Evolutionary conservation across 208 protist species (phyloP), one percentile per base, ranked within the genome.

Genomic region (Trypanosoma scelopori): DNA sequence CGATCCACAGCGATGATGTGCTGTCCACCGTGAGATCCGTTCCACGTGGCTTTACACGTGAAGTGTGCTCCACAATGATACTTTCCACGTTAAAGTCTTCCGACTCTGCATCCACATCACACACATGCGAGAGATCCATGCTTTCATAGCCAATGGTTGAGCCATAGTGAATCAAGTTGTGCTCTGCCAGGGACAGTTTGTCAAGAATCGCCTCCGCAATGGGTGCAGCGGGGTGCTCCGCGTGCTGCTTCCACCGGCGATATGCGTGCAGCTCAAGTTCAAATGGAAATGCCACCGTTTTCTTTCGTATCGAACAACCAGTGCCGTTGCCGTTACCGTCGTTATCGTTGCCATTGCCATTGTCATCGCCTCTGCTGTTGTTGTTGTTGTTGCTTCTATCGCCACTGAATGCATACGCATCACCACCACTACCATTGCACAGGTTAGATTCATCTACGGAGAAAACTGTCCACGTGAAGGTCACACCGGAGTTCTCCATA

Each of bases 61-160:
- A 76, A 18, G 81, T 92, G 82, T 91, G 88, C 70, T 94, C 88
- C 15, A 94, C 88, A 5, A 89, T 80, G 49, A 94, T 94, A 60
- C 81, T 84, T 66, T 94, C 88, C 59, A 94, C 83, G 64, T 91
- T 91, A 53, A 87, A 81, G 59, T 94, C 88, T 53, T 91, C 82
- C 23, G 88, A 83, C 42, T 79, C 81, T 67, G 78, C 83, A 71
- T 94, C 88, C 25, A 81, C 74, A 71, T 88, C 76, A 69, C 88
- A 94, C 1, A 92, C 80, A 58, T 91, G 72, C 1, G 84, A 87
- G 11, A 94, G 71, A 66, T 94, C 88, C 75, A 90, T 89, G 46
- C 73, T 78, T 62, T 91, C 85, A 72, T 94, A 92, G 43, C 78
- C 83, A 59, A 80, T 82, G 11, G 79, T 90, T 16, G 82, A 87